Percentiles rank a stretch among this genome's conserved stretches.
These are phyloP conservation scores for Pelargonium cotyledonis DNA, from an alignment of 441 rosid genomes.

Conservation along the genomic window DNA sequence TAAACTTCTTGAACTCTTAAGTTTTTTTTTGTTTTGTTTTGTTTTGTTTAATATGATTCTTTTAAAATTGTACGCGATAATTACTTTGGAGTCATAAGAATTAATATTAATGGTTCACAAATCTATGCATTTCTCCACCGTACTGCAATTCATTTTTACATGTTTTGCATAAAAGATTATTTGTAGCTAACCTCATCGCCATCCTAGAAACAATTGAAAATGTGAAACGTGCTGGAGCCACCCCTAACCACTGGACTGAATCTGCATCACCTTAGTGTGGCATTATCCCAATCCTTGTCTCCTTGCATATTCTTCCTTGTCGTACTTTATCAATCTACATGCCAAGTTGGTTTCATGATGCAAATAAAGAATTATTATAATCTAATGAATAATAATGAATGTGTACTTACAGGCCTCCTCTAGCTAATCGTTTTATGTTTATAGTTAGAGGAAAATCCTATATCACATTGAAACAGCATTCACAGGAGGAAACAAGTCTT, in stretches of 20 bases:
- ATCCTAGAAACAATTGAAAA: conserved; percentile 49
- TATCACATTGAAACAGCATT: conserved; percentile 42
- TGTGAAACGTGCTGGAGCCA: conserved; percentile 38
- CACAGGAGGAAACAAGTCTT: neutral
- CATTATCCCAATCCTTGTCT: conserved; percentile 38
- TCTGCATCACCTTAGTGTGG: conserved; percentile 46
- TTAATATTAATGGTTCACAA: too few relatives aligned
- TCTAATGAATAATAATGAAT: too few relatives aligned
- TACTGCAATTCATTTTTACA: too few relatives aligned
- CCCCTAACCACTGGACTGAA: conserved; percentile 43
- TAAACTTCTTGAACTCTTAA: neutral
- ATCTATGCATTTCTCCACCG: too few relatives aligned
- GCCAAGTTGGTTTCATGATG: too few relatives aligned
- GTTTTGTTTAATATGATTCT: too few relatives aligned
- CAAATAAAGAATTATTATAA: too few relatives aligned
- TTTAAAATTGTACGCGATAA: too few relatives aligned
- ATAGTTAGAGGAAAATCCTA: conserved; percentile 42
- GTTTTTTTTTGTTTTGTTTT: too few relatives aligned
- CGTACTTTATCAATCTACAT: conserved; percentile 9
- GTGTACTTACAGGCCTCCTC: conserved; percentile 44
- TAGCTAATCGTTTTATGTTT: conserved; percentile 34
- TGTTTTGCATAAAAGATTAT: too few relatives aligned
- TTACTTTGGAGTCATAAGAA: too few relatives aligned
- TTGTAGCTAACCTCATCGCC: conserved; percentile 32
- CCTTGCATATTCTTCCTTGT: conserved; percentile 32